phyloP scores from a whole-genome alignment of 2,329 filamentous ascomycete species.

The Ascochyta rabiei region DNA sequence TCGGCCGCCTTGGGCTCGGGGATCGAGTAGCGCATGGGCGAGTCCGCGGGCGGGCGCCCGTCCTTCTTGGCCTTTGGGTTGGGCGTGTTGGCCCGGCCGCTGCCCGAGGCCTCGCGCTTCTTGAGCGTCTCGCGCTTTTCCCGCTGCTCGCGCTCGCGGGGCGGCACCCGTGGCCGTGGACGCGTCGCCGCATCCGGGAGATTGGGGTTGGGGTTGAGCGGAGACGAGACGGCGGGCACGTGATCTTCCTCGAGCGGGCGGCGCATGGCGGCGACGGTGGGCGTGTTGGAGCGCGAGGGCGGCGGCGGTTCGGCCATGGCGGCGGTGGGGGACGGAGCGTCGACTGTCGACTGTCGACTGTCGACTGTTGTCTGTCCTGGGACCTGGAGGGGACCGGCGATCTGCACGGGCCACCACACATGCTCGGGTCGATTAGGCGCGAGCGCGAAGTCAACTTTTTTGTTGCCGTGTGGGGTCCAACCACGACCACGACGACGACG shows the following conservation, averaged over 20 bases:
- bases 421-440: slow-evolving; percentile 15
- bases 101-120: slow-evolving; percentile 57
- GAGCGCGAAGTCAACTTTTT: slow-evolving; percentile 21
- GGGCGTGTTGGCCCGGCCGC: slow-evolving; percentile 47
- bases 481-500: too few species aligned
- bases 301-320: slow-evolving; percentile 45
- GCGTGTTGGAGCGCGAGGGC: slow-evolving; percentile 46
- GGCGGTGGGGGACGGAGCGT: background rate
- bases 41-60: slow-evolving; percentile 46
- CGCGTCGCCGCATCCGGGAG: slow-evolving; percentile 50
- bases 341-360: too few species aligned
- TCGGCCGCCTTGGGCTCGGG: slow-evolving; percentile 55
- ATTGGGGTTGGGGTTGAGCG: slow-evolving; percentile 67
- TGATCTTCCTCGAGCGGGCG: slow-evolving; percentile 72
- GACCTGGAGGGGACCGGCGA: too few species aligned
- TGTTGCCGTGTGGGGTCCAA: slow-evolving; percentile 14
- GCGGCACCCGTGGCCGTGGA: slow-evolving; percentile 49
- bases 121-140: slow-evolving; percentile 61
- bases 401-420: background rate
- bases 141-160: slow-evolving; percentile 52
- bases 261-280: slow-evolving; percentile 61
- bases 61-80: slow-evolving; percentile 49
- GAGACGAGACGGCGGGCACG: slow-evolving; percentile 72
- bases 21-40: slow-evolving; percentile 58
- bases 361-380: background rate